These are phyloP conservation scores for Carex sylvatica DNA, from an alignment of 202 grass and related monocot species.

Conservation along the genomic window DNA sequence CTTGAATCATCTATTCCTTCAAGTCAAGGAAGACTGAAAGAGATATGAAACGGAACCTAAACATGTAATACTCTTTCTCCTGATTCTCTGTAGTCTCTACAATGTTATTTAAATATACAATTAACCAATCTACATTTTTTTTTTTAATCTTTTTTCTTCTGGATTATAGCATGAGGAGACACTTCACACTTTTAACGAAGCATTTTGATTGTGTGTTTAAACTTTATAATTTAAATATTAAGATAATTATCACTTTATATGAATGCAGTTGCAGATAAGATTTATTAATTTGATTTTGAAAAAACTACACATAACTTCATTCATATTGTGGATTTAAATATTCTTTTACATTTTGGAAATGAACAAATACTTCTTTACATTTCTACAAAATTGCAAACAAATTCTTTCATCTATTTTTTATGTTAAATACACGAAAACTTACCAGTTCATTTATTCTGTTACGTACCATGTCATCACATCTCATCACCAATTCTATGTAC, in stretches of 20 bases:
- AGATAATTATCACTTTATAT: not conserved
- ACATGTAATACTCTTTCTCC: not conserved
- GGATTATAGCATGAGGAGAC: not conserved
- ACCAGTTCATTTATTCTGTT: too few species aligned
- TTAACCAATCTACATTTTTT: too few species aligned
- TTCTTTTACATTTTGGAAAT: not conserved
- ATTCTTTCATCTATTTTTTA: not conserved
- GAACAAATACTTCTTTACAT: not conserved
- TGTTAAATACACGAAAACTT: not conserved
- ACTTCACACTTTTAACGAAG: not conserved
- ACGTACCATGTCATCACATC: too few species aligned
- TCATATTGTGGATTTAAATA: not conserved
- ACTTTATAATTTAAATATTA: not conserved
- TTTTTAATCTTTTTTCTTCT: not conserved
- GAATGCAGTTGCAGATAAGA: not conserved
- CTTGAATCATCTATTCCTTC: not conserved
- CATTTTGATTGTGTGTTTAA: not conserved
- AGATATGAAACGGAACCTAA: slow-evolving; percentile 35
- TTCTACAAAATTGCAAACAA: not conserved
- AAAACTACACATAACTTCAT: not conserved
- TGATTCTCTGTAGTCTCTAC: not conserved
- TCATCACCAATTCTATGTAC: too few species aligned
- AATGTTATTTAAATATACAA: not conserved
- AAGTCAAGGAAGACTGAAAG: slow-evolving; percentile 36
- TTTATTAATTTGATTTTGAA: not conserved